These are phyloP conservation scores for Fusarium oxysporum DNA, from an alignment of 2,329 filamentous ascomycete genomes.

Conservation along the genomic window DNA sequence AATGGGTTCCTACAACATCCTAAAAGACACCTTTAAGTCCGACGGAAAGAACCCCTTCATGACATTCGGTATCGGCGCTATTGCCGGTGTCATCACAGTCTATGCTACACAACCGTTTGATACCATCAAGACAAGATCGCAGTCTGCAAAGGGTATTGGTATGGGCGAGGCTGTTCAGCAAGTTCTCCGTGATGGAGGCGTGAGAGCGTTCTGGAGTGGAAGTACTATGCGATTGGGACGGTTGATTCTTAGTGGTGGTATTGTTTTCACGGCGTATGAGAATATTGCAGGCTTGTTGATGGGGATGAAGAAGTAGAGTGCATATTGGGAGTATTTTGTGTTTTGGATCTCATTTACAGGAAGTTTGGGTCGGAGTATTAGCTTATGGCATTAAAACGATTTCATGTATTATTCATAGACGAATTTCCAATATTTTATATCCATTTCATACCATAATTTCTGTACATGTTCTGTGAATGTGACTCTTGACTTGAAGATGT, in stretches of 20 bases:
- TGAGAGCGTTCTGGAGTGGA: conserved; percentile 73
- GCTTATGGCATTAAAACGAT: background rate
- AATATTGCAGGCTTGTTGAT: conserved; percentile 55
- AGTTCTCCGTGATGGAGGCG: conserved; percentile 66
- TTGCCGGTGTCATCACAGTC: conserved; percentile 71
- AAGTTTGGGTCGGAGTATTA: background rate
- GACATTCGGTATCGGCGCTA: conserved; percentile 71
- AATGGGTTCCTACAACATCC: conserved; percentile 62
- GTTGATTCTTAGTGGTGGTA: conserved; percentile 74
- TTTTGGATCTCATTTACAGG: background rate
- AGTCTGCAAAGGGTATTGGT: conserved; percentile 68
- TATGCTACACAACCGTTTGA: conserved; percentile 71
- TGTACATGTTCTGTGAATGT: fast-evolving
- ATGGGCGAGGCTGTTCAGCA: conserved; percentile 67
- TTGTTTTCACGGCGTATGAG: conserved; percentile 73
- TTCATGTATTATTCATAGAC: background rate
- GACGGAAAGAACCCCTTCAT: conserved; percentile 44
- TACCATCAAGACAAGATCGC: conserved; percentile 71
- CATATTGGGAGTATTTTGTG: background rate
- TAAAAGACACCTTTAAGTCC: conserved; percentile 50
- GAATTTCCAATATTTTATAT: background rate
- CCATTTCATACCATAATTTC: fast-evolving
- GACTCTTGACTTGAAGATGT: fast-evolving
- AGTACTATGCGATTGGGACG: conserved; percentile 75
- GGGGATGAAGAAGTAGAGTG: background rate